Evolutionary conservation across 257 asterid genomes (phyloP).

Genomic region (Forsythia viridissima): DNA sequence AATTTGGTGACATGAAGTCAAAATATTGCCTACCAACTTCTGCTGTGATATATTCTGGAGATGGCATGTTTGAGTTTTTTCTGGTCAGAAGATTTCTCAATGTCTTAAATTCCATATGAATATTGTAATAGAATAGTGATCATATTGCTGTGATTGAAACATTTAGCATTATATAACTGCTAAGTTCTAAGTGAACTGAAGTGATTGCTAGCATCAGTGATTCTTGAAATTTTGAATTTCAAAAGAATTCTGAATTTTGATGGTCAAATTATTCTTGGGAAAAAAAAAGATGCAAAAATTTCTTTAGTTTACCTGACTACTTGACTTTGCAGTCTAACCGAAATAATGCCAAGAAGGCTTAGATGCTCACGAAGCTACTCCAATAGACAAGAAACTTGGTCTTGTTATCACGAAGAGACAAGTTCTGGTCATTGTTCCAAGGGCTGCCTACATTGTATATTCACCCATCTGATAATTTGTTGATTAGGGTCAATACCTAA

Average conservation of each 20-base stretch:
- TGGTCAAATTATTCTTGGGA: background rate
- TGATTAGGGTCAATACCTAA: background rate
- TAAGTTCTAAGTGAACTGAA: background rate
- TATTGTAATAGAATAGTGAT: background rate
- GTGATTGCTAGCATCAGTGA: background rate
- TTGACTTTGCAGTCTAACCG: background rate
- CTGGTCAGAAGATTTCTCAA: background rate
- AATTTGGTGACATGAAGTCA: background rate
- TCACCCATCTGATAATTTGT: background rate
- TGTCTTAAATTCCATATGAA: background rate
- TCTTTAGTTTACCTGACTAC: background rate
- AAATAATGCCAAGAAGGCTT: background rate
- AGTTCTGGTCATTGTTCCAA: no score
- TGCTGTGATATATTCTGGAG: background rate
- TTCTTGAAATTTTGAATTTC: background rate
- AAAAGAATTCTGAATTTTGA: background rate
- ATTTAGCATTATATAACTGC: background rate
- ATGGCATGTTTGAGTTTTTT: background rate
- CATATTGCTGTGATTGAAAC: background rate
- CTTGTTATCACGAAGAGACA: background rate
- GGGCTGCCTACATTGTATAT: no score
- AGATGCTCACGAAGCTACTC: background rate
- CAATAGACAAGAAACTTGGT: background rate
- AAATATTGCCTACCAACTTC: background rate
- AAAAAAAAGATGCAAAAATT: background rate